Percentiles rank a stretch among this genome's conserved stretches.
These are phyloP conservation scores for Poteriospumella lacustris DNA, from an alignment of 108 stramenopile genomes.

Conservation along the genomic window DNA sequence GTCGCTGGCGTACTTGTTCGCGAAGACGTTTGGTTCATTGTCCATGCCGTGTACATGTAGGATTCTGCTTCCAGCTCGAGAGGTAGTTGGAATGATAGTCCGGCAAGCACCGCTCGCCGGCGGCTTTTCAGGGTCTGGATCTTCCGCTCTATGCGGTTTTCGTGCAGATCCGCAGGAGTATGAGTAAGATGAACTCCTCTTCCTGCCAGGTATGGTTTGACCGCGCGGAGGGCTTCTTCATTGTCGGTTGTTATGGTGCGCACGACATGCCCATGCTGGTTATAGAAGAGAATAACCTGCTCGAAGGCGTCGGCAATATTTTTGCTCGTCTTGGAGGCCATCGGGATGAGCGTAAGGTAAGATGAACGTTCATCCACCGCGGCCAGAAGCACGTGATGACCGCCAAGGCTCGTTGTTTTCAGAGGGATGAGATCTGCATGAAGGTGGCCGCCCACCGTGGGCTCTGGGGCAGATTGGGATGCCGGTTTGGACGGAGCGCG, in stretches of 20 bases:
- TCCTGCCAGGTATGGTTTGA: not conserved
- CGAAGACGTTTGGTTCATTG: not conserved
- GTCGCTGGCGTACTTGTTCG: not conserved
- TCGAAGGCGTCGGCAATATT: not conserved
- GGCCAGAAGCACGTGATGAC: not conserved
- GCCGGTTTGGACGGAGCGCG: not conserved
- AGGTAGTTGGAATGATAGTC: not conserved
- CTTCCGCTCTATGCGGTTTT: not conserved
- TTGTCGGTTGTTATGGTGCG: not conserved
- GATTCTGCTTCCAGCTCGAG: not conserved
- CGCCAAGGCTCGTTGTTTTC: not conserved
- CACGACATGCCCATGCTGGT: not conserved
- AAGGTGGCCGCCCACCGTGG: not conserved
- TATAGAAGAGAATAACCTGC: not conserved
- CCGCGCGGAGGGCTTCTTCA: not conserved
- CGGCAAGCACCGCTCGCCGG: not conserved
- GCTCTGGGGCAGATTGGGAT: not conserved
- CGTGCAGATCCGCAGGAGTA: not conserved
- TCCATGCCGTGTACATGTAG: not conserved
- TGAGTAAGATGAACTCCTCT: not conserved
- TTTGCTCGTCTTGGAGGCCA: not conserved
- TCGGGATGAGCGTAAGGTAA: not conserved
- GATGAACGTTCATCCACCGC: not conserved
- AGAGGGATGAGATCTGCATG: not conserved
- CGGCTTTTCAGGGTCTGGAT: not conserved